These are phyloP conservation scores for Diaporthe destruens DNA, from an alignment of 2,329 filamentous ascomycete genomes.

Conservation along the genomic window DNA sequence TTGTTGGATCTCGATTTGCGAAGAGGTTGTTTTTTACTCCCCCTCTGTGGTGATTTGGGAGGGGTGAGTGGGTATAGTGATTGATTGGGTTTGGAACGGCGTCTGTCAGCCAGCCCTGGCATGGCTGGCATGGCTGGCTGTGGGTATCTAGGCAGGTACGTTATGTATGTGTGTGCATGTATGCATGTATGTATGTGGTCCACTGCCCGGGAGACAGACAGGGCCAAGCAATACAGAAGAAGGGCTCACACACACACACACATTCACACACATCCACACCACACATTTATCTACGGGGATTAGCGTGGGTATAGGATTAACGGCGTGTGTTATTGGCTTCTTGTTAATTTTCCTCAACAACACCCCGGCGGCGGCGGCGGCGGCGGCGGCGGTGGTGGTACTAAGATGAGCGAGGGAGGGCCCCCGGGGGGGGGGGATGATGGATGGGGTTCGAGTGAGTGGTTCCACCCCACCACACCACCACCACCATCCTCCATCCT, in stretches of 20 bases:
- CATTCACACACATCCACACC: neutral
- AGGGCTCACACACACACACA: neutral
- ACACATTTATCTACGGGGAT: neutral
- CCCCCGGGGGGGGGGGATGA: neutral
- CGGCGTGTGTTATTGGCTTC: neutral
- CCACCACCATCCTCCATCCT: neutral
- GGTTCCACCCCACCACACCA: neutral
- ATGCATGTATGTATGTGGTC: no score
- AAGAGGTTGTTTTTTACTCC: neutral
- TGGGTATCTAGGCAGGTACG: constrained; percentile 1
- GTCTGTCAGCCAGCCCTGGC: neutral
- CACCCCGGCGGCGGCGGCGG: no score
- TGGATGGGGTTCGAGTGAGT: neutral
- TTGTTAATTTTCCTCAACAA: neutral
- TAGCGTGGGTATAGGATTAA: neutral
- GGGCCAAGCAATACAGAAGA: constrained; percentile 10
- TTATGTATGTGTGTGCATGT: no score
- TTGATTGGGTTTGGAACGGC: no score
- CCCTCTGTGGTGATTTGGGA: no score
- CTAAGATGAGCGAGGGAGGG: neutral
- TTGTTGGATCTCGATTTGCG: constrained; percentile 24
- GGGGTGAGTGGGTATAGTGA: no score
- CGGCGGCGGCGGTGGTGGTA: neutral
- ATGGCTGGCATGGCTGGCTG: neutral
- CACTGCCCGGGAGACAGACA: no score